Percentiles rank a stretch among this genome's conserved stretches.
Evolutionary conservation across 2,329 filamentous ascomycete genomes (phyloP).

Genomic region (Venturia nashicola): DNA sequence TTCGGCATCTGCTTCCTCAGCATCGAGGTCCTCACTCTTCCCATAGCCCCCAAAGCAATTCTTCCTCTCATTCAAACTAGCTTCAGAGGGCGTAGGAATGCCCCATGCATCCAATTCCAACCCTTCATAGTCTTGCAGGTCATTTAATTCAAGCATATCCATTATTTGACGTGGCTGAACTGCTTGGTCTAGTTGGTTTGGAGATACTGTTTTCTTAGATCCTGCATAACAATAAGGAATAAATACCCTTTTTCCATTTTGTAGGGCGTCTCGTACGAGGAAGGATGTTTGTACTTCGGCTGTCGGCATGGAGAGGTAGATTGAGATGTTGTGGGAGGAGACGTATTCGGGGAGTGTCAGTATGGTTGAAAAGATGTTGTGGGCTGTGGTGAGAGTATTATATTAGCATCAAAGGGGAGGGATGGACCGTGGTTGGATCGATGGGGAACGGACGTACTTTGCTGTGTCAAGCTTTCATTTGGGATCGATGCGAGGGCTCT

Average conservation of each 20-base stretch:
- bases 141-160: conserved; percentile 82
- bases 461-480: conserved; percentile 47
- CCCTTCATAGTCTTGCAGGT: conserved; percentile 63
- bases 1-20: conserved; percentile 14
- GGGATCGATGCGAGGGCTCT: conserved; percentile 48
- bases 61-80: conserved; percentile 52
- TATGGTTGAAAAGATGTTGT: conserved; percentile 24
- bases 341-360: conserved; percentile 61
- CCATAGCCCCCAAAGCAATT: conserved; percentile 60
- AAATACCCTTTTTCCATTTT: conserved; percentile 70
- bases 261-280: conserved; percentile 72
- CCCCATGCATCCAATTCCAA: conserved; percentile 78
- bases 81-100: conserved; percentile 69
- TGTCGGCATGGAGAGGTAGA: conserved; percentile 87
- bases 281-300: conserved; percentile 74
- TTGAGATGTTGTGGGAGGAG: conserved; percentile 61
- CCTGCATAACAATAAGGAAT: conserved; percentile 68
- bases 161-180: conserved; percentile 47
- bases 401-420: background rate
- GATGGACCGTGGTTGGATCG: background rate
- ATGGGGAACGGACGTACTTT: conserved; percentile 47
- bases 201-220: too few relatives aligned
- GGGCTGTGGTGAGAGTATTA: background rate
- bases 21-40: conserved; percentile 26
- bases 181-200: conserved; percentile 11